Base-by-base conservation (phyloP, 805 yeast species). In the Yamadazyma ubonensis region DNA sequence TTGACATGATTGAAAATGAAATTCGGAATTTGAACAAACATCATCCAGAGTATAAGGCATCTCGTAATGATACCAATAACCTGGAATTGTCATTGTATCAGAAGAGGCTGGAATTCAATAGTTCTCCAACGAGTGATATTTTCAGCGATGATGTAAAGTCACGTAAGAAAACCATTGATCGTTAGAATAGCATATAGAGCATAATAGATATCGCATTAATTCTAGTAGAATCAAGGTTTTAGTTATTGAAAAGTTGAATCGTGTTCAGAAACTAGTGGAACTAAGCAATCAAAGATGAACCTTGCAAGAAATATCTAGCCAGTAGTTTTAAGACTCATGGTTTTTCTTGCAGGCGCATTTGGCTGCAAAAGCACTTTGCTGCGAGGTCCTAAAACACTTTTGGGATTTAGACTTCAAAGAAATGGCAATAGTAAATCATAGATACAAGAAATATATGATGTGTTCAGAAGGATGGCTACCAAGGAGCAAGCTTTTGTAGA, bases 61-160 rank as follows among this genome's bases (percentile, higher is more conserved):
- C 57, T 9, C 53, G 73, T 37, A 58, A 52, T 25, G 67, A 67
- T 42, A 67, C 73, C 3, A 57, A 61, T 16, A 61, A 51, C 40
- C 62, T 51, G 65, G 51, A 50, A 19, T 39, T 47, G 14, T 47
- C 51, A 29, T 47, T 47, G 39, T 28, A 36, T 12, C 36, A 31
- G 33, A 38, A 46, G 25, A 23, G 42, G 21, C 34, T 40, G 17
- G 46, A 35, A 12, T 39, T 20, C 18, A 39, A 29, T 3, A 39
- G 39, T 31, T 43, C 48, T 16, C 44, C 51, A 8, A 26, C 36
- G 14, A 41, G 40, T 32, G 44, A 41, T 8, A 25, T 38, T 8
- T 38, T 38, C 26, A 38, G 41, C 30, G 41, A 38, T 15, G 41
- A 38, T 25, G 16, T 31, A 6, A 32, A 32, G 17, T 27, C 21